Base-by-base conservation (phyloP, 1,284 basidiomycete species). In the Meira miltonrushii region DNA sequence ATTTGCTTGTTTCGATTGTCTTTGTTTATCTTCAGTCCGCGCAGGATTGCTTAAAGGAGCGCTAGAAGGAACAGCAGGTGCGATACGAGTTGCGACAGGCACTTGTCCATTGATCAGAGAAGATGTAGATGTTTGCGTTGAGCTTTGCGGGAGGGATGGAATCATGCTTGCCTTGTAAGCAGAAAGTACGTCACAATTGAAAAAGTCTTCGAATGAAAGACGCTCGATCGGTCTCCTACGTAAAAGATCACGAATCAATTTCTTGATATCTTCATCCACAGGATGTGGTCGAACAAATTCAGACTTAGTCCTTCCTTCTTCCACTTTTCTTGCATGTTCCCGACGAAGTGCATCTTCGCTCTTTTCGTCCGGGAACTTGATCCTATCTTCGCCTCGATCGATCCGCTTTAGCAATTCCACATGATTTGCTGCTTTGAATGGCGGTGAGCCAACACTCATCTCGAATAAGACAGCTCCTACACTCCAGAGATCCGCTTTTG, bases 401-500 rank as follows among this genome's bases (percentile, higher is more conserved):
- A 99, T 97, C 83, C 87, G 89, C 81, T 90, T 89, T 49, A 96
- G 82, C 10, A 99, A 84, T 75, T 97, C 95, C 71, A 98, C 89
- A 77, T 97, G 93, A 75, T 97, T 98, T 77, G 87, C 86, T 0
- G 95, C 94, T 15, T 92, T 87, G 81, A 94, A 98, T 0, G 95
- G 94, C 1, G 95, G 89, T 67, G 87, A 87, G 2, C 93, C 94
- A 21, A 92, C 88, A 17, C 86, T 83, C 88, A 95, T 97, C 79
- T 99, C 95, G 79, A 88, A 98, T 1, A 97, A 81, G 2, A 99
- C 94, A 0, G 95, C 92, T 7, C 94, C 95, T 37, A 97, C 91
- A 6, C 91, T 94, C 94, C 94, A 99, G 1, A 99, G 82, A 76
- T 99, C 94, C 0, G 91, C 94, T 78, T 93, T 96, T 23, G 92